These are phyloP conservation scores for Fusarium luffae DNA, from an alignment of 2,329 filamentous ascomycete genomes.

Conservation along the genomic window DNA sequence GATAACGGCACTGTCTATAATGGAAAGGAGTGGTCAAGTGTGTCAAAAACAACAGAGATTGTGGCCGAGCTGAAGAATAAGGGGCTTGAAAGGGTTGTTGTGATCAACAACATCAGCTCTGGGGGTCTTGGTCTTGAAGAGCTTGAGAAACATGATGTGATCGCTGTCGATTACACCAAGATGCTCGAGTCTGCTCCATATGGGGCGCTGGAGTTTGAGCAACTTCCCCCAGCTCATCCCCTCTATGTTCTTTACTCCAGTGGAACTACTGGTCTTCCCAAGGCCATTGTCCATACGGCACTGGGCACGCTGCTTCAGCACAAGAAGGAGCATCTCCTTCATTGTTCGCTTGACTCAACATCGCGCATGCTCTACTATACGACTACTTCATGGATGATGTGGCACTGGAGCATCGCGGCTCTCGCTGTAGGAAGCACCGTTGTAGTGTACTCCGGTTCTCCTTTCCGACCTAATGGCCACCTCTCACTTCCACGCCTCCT, in stretches of 20 bases:
- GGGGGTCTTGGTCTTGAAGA: conserved; percentile 57
- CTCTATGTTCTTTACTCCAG: conserved; percentile 95
- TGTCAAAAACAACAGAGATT: conserved; percentile 83
- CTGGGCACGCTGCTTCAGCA: conserved; percentile 93
- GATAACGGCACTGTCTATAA: conserved; percentile 94
- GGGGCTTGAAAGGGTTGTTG: conserved; percentile 75
- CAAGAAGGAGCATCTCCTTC: conserved; percentile 94
- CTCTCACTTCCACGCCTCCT: conserved; percentile 86
- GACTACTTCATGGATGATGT: conserved; percentile 99
- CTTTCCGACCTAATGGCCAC: conserved; percentile 82
- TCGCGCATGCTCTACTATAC: conserved; percentile 93
- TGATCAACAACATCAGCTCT: conserved; percentile 73
- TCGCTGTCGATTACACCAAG: conserved; percentile 57
- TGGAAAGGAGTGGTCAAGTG: conserved; percentile 85
- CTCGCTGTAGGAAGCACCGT: conserved; percentile 85
- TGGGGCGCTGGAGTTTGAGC: conserved; percentile 72
- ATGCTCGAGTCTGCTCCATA: conserved; percentile 59
- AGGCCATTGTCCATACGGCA: conserved; percentile 93
- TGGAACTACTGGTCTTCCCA: conserved; percentile 87
- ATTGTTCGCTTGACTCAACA: conserved; percentile 79
- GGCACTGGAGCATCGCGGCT: conserved; percentile 94
- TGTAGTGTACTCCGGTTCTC: conserved; percentile 91
- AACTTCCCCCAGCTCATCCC: conserved; percentile 85
- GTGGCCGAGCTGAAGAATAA: conserved; percentile 68
- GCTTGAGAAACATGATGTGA: conserved; percentile 54